A percentile compares a stretch with the other conserved stretches of the same genome.
These are phyloP conservation scores for Chalciporus sphaerocephalus DNA, from an alignment of 768 basidiomycete species.

Conservation along the genomic window DNA sequence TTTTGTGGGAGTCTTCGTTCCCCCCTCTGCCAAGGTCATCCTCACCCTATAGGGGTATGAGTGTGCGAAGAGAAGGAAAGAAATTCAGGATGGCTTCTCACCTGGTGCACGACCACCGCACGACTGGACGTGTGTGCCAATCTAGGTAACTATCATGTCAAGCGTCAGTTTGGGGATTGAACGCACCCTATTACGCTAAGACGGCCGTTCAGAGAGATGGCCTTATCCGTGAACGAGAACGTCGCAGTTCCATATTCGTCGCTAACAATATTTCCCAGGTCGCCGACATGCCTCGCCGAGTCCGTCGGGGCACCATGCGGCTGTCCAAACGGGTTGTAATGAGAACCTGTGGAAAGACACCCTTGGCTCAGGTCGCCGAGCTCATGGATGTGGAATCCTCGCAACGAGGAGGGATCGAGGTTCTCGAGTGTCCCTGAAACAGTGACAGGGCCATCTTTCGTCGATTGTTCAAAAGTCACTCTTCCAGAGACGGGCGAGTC, in stretches of 20 bases:
- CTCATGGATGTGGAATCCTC: slow-evolving; percentile 76
- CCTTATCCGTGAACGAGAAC: slow-evolving; percentile 54
- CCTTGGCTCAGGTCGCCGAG: slow-evolving; percentile 64
- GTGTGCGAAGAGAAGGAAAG: slow-evolving; percentile 7
- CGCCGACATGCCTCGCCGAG: slow-evolving; percentile 62
- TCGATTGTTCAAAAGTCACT: slow-evolving; percentile 59
- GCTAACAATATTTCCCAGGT: slow-evolving; percentile 68
- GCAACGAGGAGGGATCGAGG: slow-evolving; percentile 52
- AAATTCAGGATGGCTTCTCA: slow-evolving; percentile 25
- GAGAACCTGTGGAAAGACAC: slow-evolving; percentile 64
- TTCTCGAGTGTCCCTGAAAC: slow-evolving; percentile 60
- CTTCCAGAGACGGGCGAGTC: slow-evolving; percentile 58
- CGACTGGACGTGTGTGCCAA: slow-evolving; percentile 40
- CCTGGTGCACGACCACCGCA: slow-evolving; percentile 70
- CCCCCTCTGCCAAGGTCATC: slow-evolving; percentile 77
- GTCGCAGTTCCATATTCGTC: slow-evolving; percentile 54
- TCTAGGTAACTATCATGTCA: not conserved
- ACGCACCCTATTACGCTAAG: slow-evolving; percentile 66
- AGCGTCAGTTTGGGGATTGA: not conserved
- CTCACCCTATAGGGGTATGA: slow-evolving; percentile 44
- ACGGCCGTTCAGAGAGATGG: slow-evolving; percentile 65
- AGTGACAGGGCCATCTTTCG: slow-evolving; percentile 47
- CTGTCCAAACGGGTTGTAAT: slow-evolving; percentile 69
- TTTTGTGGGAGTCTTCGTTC: slow-evolving; percentile 66
- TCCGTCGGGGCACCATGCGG: slow-evolving; percentile 63